Base-by-base conservation (phyloP, 1,284 basidiomycete species). In the Marasmius oreades region DNA sequence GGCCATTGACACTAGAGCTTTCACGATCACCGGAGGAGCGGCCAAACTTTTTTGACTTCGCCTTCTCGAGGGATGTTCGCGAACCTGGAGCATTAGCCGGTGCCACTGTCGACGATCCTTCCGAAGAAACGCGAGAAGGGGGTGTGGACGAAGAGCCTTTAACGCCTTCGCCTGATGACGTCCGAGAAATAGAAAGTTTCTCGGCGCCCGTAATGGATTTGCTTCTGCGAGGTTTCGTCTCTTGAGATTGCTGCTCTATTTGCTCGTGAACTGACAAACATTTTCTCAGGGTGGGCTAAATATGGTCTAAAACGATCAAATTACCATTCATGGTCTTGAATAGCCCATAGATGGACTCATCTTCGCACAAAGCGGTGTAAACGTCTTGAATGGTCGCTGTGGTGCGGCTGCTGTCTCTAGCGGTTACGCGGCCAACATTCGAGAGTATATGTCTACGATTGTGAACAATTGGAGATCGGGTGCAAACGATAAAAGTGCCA, bases 291-390 rank as follows among this genome's bases (percentile, higher is more conserved):
- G 16, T 42, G 51, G 34, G 18, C 20, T 11, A 12, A 33, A 55
- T 10, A 18, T 50, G 16, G 53, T 22, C 20, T 26, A 44, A n/a
- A 42, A 23, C 37, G 28, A 48, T 55, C 53, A 52, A 66, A 76
- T 59, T 58, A 92, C 93, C 88, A 74, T 89, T 83, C 89, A 94
- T 90, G n/a, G 79, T 77, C 73, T 86, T 92, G 74, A 95, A 94
- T 61, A 90, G 77, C 23, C 82, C 80, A 71, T 92, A 95, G 54
- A 95, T 83, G 51, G 85, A 77, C 64, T 90, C 86, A 69, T 95
- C 93, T 71, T 95, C 93, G 61, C 92, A 93, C 26, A 95, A 76
- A 0, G 93, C 92, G 23, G 85, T 79, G 69, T 92, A 94, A 34
- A 96, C 74, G 68, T 95, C 92, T 61, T 92, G 84, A 5, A 85